Base-by-base conservation (phyloP, 345 rosid genomes). In the Brassica juncea region DNA sequence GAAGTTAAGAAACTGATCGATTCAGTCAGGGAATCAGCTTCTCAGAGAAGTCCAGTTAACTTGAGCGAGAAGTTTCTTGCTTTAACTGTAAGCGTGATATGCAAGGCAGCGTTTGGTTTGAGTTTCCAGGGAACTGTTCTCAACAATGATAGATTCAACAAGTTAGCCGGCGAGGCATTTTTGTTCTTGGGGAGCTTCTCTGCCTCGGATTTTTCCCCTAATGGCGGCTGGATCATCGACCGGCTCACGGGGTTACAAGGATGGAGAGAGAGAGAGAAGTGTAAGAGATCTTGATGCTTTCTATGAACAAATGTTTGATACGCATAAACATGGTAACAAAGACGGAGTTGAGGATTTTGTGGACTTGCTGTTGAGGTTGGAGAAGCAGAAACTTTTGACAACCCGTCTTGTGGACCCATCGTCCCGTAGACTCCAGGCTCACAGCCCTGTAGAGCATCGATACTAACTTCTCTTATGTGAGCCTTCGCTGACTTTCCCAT, bases 171-270 rank as follows among this genome's bases (percentile, higher is more conserved):
- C 14, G 62, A 58, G 30, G 14, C 14, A 2, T 19, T 57, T 19
- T 2, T 19, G 61, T 19, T 86, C 49, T 23, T 84, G 6, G 77
- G 64, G 0, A 79, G 83, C 57, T 80, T 84, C 34, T 88, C 68
- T 25, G 66, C 82, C 28, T 68, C 84, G 1, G 86, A 89, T 54
- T 77, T 76, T 47, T 67, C 85, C 42, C 89, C 89, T 3, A 39
- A 32, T 27, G 4, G 79, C 23, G 86, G 88, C 1, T 83, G 84
- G 80, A 70, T 77, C 37, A 32, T 84, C 9, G 91, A 88, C 72
- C 77, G 23, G 58, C 27, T 86, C 30, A 75, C 79, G 0, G 87
- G 89, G 1, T 11, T 79, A 30, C 15, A 25, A 5, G 11, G 16
- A 2, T 76, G 85, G 12, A 72, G 87, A 6, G 83, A 74, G 83